Evolutionary conservation across 352 stramenopile species (phyloP).

Genomic region (Albugo laibachii): DNA sequence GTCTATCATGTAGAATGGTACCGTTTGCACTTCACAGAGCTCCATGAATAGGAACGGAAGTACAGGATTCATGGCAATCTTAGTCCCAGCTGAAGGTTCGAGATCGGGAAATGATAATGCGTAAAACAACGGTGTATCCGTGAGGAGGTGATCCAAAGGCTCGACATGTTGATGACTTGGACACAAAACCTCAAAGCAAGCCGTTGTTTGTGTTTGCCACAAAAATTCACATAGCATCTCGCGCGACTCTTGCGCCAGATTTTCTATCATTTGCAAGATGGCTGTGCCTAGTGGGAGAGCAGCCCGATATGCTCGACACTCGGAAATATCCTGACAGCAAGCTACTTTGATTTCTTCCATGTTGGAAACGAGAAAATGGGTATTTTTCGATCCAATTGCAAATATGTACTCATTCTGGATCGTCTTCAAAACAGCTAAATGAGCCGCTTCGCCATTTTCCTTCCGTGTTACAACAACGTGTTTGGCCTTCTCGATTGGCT

Average conservation of each 20-base stretch:
- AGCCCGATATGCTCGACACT: slow-evolving; percentile 19
- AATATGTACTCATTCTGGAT: slow-evolving; percentile 41
- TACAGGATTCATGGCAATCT: slow-evolving; percentile 64
- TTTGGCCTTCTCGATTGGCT: slow-evolving; percentile 19
- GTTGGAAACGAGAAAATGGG: slow-evolving; percentile 30
- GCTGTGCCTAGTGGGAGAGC: slow-evolving; percentile 27
- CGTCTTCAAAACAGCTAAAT: slow-evolving; percentile 51
- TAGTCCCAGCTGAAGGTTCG: slow-evolving; percentile 13
- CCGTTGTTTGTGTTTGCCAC: slow-evolving; percentile 51
- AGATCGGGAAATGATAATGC: slow-evolving; percentile 34
- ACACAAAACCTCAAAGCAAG: slow-evolving; percentile 62
- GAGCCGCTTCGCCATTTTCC: slow-evolving; percentile 57
- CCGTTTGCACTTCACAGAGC: slow-evolving; percentile 29
- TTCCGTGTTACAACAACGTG: slow-evolving; percentile 57
- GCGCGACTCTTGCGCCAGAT: slow-evolving; percentile 17
- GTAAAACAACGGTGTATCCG: slow-evolving; percentile 70
- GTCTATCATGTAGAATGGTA: slow-evolving; percentile 27
- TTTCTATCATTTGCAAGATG: slow-evolving; percentile 18
- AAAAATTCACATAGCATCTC: slow-evolving; percentile 41
- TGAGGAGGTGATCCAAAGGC: slow-evolving; percentile 31
- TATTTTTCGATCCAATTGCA: slow-evolving; percentile 67
- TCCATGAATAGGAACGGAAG: slow-evolving; percentile 39
- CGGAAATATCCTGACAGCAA: slow-evolving; percentile 6
- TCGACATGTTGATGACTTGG: slow-evolving; percentile 59
- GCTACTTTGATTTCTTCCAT: slow-evolving; percentile 25